Conservation (phyloP, 345 rosid species). For the Dipteronia sinensis region DNA sequence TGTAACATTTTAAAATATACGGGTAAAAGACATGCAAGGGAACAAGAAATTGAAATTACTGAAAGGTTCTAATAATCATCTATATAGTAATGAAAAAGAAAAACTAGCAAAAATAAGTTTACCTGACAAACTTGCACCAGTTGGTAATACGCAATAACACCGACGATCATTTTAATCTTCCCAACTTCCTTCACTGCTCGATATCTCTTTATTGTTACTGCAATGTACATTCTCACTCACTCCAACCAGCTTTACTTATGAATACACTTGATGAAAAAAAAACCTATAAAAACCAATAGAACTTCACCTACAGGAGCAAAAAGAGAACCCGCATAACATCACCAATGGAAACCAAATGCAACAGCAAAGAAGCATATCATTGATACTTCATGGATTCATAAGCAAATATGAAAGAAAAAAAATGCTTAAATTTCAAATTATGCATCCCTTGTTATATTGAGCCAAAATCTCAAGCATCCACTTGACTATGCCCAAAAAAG, state of each 20-base stretch:
- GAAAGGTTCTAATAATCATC: background rate
- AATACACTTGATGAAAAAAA: conserved; percentile 20
- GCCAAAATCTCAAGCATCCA: background rate
- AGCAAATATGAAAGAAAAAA: background rate
- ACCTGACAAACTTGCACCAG: conserved; percentile 94
- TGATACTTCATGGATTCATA: background rate
- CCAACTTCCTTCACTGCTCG: conserved; percentile 74
- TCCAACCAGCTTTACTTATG: conserved; percentile 36
- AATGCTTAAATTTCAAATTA: background rate
- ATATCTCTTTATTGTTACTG: conserved; percentile 66
- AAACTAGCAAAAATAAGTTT: conserved; percentile 13
- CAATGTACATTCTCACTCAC: conserved; percentile 78
- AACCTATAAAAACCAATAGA: conserved; percentile 14
- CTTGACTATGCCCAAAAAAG: background rate
- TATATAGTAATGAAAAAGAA: background rate
- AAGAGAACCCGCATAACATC: background rate
- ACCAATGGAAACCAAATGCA: background rate
- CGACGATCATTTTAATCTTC: conserved; percentile 75
- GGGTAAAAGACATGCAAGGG: background rate
- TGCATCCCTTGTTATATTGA: background rate
- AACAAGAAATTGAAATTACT: conserved; percentile 6
- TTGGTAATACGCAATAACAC: conserved; percentile 69
- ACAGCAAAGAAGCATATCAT: conserved; percentile 1
- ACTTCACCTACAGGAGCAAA: conserved; percentile 39
- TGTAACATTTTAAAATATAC: background rate